Conservation (phyloP, 2,329 filamentous ascomycete species). For the Pestalotiopsis sp. region DNA sequence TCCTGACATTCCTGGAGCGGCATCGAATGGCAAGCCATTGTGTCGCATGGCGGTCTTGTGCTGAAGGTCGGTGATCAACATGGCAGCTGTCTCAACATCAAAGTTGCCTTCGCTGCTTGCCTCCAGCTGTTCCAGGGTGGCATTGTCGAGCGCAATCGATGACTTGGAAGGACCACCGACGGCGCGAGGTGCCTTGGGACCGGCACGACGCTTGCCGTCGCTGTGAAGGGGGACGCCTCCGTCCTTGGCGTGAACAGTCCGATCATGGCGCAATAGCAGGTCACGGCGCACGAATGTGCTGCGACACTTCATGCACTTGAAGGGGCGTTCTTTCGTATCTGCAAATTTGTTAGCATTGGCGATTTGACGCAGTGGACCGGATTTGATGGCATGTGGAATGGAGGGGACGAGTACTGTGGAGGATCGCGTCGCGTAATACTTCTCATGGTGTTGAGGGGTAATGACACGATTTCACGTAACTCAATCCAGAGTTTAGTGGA, state of each 20-base stretch:
- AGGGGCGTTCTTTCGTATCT: conserved; percentile 99
- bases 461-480: background rate
- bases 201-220: conserved; percentile 85
- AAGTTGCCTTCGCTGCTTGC: conserved; percentile 88
- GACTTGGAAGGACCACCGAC: conserved; percentile 73
- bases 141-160: conserved; percentile 79
- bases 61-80: conserved; percentile 98
- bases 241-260: conserved; percentile 98
- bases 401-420: background rate
- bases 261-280: conserved; percentile 92
- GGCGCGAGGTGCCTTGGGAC: conserved; percentile 64
- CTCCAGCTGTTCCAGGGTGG: conserved; percentile 90
- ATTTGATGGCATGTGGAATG: conserved; percentile 26
- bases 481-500: conserved; percentile 15
- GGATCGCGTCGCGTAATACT: conserved; percentile 6
- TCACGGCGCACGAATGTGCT: conserved; percentile 98
- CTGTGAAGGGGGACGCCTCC: conserved; percentile 91
- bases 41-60: conserved; percentile 80
- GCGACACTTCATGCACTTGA: conserved; percentile 97
- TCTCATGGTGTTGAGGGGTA: conserved; percentile 17
- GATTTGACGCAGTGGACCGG: conserved; percentile 5
- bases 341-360: conserved; percentile 19
- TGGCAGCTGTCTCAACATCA: conserved; percentile 95
- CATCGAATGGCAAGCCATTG: conserved; percentile 59
- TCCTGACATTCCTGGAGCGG: conserved; percentile 57